Conservation (phyloP, 2,329 filamentous ascomycete species). For the Cladosporium sphaerospermum region DNA sequence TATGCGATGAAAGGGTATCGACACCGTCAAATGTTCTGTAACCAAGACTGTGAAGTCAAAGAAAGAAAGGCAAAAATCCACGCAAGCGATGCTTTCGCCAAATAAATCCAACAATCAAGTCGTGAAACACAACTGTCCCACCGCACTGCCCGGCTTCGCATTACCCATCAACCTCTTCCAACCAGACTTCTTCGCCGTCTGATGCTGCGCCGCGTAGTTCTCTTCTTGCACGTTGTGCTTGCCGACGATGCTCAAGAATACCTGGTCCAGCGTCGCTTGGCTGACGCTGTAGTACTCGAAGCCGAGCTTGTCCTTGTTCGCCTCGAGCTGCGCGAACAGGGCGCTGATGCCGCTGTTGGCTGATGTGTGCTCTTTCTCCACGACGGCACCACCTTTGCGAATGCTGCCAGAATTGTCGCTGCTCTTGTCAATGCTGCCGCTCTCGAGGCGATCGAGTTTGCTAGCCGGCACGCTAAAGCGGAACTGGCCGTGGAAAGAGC, state of each 20-base stretch:
- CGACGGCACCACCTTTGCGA: slow-evolving; percentile 12
- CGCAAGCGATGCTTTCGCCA: not conserved
- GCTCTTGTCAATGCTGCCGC: slow-evolving; percentile 22
- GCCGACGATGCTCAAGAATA: slow-evolving; percentile 80
- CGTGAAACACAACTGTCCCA: not conserved
- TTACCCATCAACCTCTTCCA: not conserved
- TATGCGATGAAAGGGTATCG: not conserved
- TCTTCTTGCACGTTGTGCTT: slow-evolving; percentile 75
- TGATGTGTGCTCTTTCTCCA: slow-evolving; percentile 1
- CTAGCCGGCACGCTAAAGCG: slow-evolving; percentile 65
- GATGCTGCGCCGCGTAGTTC: slow-evolving; percentile 27
- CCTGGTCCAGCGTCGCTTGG: slow-evolving; percentile 82
- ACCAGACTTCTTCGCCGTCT: slow-evolving; percentile 6
- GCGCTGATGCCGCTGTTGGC: slow-evolving; percentile 51
- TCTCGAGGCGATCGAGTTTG: slow-evolving; percentile 14
- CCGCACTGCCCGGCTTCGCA: not conserved
- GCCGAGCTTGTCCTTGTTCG: slow-evolving; percentile 59
- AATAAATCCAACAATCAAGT: not conserved
- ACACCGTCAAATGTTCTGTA: not conserved
- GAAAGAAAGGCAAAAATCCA: not conserved
- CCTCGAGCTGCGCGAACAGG: slow-evolving; percentile 68
- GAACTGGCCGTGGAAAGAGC: slow-evolving; percentile 78
- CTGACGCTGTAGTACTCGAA: slow-evolving; percentile 83
- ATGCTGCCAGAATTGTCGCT: slow-evolving; percentile 12
- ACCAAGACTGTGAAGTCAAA: not conserved